phyloP scores from a whole-genome alignment of 2,329 filamentous ascomycete genomes.

The Penicillium sclerotiorum region DNA sequence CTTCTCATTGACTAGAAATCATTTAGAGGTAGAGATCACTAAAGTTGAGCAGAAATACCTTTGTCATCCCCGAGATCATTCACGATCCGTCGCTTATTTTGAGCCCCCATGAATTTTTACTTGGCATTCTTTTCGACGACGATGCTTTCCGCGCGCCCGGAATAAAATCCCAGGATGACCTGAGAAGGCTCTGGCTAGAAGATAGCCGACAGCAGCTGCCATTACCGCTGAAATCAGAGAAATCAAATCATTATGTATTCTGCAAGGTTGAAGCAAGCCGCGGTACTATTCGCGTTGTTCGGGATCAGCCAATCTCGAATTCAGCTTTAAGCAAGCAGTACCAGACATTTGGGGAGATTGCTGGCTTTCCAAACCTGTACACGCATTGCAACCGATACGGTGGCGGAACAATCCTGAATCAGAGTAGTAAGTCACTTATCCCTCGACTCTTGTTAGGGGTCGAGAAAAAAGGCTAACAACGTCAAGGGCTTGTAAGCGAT shows the following conservation, averaged over 20 bases:
- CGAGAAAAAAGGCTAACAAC: not conserved
- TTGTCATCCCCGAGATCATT: slow-evolving; percentile 1
- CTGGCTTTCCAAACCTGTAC: slow-evolving; percentile 10
- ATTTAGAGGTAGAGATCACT: not conserved
- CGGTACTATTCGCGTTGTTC: not conserved
- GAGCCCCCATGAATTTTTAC: slow-evolving; percentile 2
- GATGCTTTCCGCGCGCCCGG: not conserved
- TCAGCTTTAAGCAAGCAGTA: slow-evolving; percentile 3
- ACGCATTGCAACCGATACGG: slow-evolving; percentile 10
- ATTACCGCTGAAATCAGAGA: slow-evolving; percentile 5
- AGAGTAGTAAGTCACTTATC: not conserved
- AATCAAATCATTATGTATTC: slow-evolving; percentile 8
- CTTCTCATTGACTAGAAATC: not conserved
- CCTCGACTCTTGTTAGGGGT: not conserved
- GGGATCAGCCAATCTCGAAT: slow-evolving; percentile 7
- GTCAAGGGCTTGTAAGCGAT: slow-evolving; percentile 25
- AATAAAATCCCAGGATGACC: slow-evolving; percentile 1
- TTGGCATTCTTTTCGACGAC: slow-evolving; percentile 1
- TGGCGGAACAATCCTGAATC: slow-evolving; percentile 13
- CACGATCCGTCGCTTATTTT: slow-evolving; percentile 5
- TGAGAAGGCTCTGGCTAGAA: not conserved
- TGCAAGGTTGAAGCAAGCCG: slow-evolving; percentile 1
- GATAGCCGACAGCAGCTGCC: not conserved
- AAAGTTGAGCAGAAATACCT: slow-evolving; percentile 1
- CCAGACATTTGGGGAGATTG: slow-evolving; percentile 15